These are phyloP conservation scores for Ajuga chamaepitys DNA, from an alignment of 257 asterid genomes.

Conservation along the genomic window DNA sequence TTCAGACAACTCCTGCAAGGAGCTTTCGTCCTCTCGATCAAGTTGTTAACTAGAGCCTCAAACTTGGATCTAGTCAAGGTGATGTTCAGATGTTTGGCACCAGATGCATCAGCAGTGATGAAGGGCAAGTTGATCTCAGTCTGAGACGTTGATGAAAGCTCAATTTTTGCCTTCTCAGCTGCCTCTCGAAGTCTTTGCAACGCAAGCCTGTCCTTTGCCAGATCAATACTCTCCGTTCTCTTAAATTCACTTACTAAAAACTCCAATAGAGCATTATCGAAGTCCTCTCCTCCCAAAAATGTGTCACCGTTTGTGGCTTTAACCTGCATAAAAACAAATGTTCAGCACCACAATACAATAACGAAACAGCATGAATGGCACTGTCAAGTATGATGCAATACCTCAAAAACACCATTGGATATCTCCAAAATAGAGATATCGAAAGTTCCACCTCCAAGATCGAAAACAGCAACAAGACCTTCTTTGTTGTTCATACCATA, in stretches of 20 bases:
- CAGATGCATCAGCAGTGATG: conserved; percentile 64
- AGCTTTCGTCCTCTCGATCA: conserved; percentile 61
- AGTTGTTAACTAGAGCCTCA: conserved; percentile 50
- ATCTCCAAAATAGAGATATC: conserved; percentile 70
- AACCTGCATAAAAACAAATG: conserved; percentile 30
- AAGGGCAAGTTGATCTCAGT: conserved; percentile 69
- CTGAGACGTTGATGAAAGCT: conserved; percentile 66
- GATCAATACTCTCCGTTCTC: conserved; percentile 55
- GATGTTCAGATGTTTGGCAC: conserved; percentile 61
- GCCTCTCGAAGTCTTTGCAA: conserved; percentile 80
- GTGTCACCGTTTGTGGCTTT: conserved; percentile 85
- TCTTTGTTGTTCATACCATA: conserved; percentile 63
- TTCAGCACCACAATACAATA: not conserved
- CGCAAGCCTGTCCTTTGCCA: conserved; percentile 63
- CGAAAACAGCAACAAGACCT: conserved; percentile 72
- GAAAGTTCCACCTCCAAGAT: conserved; percentile 75
- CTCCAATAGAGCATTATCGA: conserved; percentile 57
- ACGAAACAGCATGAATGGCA: not conserved
- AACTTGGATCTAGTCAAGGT: conserved; percentile 65
- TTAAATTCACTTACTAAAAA: conserved; percentile 55
- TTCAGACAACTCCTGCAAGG: conserved; percentile 75
- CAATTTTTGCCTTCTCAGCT: conserved; percentile 76
- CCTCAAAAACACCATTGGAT: conserved; percentile 76
- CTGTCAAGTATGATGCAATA: not conserved
- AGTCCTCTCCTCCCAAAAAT: conserved; percentile 80